Percentiles rank a stretch among this genome's conserved stretches.
Evolutionary conservation across 2,329 filamentous ascomycete species (phyloP).

Genomic region (Cercospora janseana): DNA sequence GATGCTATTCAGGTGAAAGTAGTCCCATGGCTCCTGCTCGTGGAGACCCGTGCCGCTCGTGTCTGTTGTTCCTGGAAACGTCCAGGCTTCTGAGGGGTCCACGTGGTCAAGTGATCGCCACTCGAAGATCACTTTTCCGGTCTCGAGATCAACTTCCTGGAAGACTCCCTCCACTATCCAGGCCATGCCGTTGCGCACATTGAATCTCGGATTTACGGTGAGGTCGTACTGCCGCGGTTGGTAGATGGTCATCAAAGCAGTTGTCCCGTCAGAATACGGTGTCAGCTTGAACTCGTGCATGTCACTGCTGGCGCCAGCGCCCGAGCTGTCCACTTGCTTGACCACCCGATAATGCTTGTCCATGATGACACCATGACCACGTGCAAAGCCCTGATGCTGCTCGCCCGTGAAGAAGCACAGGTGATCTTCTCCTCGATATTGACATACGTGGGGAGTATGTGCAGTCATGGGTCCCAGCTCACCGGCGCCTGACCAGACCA

Average conservation of each 20-base stretch:
- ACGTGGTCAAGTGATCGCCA: conserved; percentile 59
- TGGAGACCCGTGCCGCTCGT: conserved; percentile 49
- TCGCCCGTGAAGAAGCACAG: conserved; percentile 55
- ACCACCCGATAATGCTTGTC: conserved; percentile 51
- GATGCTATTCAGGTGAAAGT: conserved; percentile 56
- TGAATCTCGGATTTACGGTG: conserved; percentile 40
- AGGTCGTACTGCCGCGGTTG: conserved; percentile 47
- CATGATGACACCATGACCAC: conserved; percentile 55
- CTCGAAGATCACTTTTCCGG: conserved; percentile 57
- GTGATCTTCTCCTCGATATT: conserved; percentile 50
- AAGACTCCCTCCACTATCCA: conserved; percentile 55
- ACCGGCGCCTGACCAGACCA: conserved; percentile 53
- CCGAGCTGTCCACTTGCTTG: conserved; percentile 45
- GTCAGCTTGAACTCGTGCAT: conserved; percentile 55
- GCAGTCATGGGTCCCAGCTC: conserved; percentile 50
- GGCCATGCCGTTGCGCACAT: conserved; percentile 45
- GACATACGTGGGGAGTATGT: conserved; percentile 51
- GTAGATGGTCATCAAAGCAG: conserved; percentile 41
- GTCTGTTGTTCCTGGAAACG: conserved; percentile 44
- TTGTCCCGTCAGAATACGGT: conserved; percentile 43
- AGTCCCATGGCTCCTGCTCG: conserved; percentile 52
- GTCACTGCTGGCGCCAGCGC: conserved; percentile 46
- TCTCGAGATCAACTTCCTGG: conserved; percentile 56
- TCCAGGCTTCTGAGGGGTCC: conserved; percentile 50
- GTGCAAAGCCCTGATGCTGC: conserved; percentile 53